Evolutionary conservation across 202 grass and related monocot species (phyloP).

Genomic region (Panicum virgatum): DNA sequence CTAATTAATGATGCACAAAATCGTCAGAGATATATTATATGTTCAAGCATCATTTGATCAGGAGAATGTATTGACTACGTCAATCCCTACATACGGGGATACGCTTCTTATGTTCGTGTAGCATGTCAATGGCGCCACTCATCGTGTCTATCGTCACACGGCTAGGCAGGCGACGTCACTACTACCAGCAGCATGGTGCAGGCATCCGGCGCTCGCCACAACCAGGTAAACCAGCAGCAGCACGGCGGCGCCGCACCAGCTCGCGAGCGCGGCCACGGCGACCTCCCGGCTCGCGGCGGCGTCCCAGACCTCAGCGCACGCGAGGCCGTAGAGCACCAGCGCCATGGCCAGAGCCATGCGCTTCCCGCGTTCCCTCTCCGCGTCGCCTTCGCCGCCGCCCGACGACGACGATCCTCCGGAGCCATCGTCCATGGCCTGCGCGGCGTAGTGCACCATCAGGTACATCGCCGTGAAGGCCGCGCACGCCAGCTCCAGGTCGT

Average conservation of each 20-base stretch:
- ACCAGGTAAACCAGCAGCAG: constrained; percentile 3
- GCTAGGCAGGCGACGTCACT: neutral
- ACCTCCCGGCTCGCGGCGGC: neutral
- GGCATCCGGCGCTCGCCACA: neutral
- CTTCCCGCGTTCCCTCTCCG: neutral
- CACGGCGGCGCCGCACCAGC: constrained; percentile 26
- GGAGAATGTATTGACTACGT: neutral
- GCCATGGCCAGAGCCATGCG: constrained; percentile 11
- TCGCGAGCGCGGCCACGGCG: constrained; percentile 30
- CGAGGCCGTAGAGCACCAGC: constrained; percentile 31
- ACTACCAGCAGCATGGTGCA: no score
- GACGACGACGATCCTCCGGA: neutral
- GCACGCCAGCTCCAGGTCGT: constrained; percentile 25
- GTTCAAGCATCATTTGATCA: no score
- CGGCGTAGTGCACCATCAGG: constrained; percentile 29
- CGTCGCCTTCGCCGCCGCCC: neutral
- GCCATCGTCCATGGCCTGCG: neutral
- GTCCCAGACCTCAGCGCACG: constrained; percentile 12
- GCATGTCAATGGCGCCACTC: neutral
- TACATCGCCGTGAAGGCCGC: constrained; percentile 16
- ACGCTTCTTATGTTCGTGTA: neutral
- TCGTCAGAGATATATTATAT: no score
- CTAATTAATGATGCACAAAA: no score
- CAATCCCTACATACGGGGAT: neutral
- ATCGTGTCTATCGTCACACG: neutral